These are phyloP conservation scores for Sarcodon sp. DNA, from an alignment of 768 basidiomycete species.

Conservation along the genomic window DNA sequence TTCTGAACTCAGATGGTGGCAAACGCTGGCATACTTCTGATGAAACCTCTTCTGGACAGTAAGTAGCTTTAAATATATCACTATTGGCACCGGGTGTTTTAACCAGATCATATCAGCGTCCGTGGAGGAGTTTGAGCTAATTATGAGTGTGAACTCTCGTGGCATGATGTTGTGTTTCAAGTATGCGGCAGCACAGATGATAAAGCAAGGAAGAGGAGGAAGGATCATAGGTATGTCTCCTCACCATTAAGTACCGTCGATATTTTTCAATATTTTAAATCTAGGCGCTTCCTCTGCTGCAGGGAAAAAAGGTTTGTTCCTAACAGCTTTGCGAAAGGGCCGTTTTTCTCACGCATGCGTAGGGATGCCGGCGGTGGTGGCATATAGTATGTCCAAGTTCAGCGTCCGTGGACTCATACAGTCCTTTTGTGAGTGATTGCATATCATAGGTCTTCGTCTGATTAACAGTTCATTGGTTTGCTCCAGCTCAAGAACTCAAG, in stretches of 20 bases:
- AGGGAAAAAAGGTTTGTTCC: conserved; percentile 15
- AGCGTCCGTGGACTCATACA: conserved; percentile 29
- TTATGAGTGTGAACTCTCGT: conserved; percentile 23
- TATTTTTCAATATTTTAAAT: background rate
- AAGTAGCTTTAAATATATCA: background rate
- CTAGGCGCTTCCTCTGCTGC: conserved; percentile 16
- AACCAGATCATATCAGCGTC: conserved; percentile 5
- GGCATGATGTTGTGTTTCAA: conserved; percentile 29
- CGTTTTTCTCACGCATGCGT: background rate
- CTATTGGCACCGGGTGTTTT: background rate
- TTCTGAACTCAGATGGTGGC: background rate
- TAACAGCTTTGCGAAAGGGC: background rate
- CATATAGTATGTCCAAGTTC: conserved; percentile 26
- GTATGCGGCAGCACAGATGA: conserved; percentile 29
- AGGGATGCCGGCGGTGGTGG: conserved; percentile 2
- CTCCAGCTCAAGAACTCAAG: conserved; percentile 8
- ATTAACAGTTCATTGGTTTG: background rate
- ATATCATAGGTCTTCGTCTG: background rate
- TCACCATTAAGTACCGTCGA: background rate
- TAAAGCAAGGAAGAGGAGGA: conserved; percentile 27
- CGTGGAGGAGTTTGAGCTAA: conserved; percentile 11
- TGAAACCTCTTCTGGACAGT: background rate
- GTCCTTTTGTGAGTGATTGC: conserved; percentile 16
- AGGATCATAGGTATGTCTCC: conserved; percentile 23
- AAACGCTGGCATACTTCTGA: background rate